A percentile compares a stretch with the other conserved stretches of the same genome.
Conservation (phyloP, 129 eudicot species). For the Lonicera japonica region DNA sequence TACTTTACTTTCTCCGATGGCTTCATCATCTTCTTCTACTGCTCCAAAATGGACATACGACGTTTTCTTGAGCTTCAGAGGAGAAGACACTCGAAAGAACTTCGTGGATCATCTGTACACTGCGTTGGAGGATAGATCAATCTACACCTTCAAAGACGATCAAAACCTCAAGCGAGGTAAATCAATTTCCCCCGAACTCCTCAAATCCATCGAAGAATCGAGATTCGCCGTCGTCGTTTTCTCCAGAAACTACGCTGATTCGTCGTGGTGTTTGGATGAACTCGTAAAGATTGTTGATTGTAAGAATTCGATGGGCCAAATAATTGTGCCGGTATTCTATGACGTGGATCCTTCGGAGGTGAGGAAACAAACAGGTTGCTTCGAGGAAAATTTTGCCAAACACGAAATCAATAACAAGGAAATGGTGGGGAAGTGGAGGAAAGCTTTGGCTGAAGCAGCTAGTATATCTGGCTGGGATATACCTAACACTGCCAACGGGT, state of each 20-base stretch:
- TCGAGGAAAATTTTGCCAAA: not conserved
- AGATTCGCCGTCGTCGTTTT: not conserved
- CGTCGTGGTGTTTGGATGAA: not conserved
- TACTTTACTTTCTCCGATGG: not conserved
- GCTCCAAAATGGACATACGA: not conserved
- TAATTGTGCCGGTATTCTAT: not conserved
- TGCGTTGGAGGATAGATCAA: not conserved
- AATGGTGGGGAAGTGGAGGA: not conserved
- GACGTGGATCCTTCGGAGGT: not conserved
- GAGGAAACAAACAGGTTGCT: not conserved
- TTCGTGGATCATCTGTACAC: not conserved
- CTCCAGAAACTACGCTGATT: not conserved
- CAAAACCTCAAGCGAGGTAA: not conserved
- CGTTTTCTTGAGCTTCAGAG: not conserved
- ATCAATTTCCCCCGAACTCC: not conserved
- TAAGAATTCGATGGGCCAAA: not conserved
- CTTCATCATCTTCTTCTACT: not conserved
- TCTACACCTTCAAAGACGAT: not conserved
- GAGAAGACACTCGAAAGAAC: not conserved
- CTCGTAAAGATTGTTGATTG: not conserved
- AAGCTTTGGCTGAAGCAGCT: constrained; percentile 2
- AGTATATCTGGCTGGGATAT: not conserved
- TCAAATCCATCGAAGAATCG: not conserved
- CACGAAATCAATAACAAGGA: not conserved
- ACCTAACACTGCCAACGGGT: not conserved